A percentile compares a stretch with the other conserved stretches of the same genome.
phyloP scores from a whole-genome alignment of 768 basidiomycete species.

The Dendrothele bispora region DNA sequence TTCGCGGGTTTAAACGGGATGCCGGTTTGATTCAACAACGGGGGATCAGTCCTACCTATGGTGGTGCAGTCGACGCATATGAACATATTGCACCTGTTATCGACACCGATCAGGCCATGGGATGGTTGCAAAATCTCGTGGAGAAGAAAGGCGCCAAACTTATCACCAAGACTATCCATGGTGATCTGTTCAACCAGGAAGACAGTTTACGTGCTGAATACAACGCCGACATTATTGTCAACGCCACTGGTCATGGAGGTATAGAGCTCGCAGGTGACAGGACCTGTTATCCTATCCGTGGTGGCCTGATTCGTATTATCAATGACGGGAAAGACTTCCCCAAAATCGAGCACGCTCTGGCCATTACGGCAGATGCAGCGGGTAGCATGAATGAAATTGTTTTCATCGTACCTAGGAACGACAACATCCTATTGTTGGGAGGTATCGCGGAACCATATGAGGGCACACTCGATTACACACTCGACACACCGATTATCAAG shows the following conservation, averaged over 20 bases:
- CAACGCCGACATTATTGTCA: constrained; percentile 30
- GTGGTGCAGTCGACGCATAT: constrained; percentile 35
- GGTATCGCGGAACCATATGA: constrained; percentile 26
- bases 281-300: constrained; percentile 35
- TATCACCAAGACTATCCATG: constrained; percentile 27
- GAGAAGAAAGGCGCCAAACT: constrained; percentile 27
- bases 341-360: constrained; percentile 29
- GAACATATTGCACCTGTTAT: constrained; percentile 32
- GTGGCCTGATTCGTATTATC: constrained; percentile 34
- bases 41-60: constrained; percentile 23
- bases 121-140: constrained; percentile 27
- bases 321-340: constrained; percentile 36
- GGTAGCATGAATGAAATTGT: constrained; percentile 34
- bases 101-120: constrained; percentile 36
- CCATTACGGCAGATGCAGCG: no score
- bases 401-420: constrained; percentile 37
- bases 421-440: constrained; percentile 33
- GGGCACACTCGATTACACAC: constrained; percentile 21
- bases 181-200: constrained; percentile 29
- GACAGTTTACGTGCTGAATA: constrained; percentile 23
- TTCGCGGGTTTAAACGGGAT: constrained; percentile 22
- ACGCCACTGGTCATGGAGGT: constrained; percentile 34
- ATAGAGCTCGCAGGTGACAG: constrained; percentile 32
- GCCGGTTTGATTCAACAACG: constrained; percentile 22
- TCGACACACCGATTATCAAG: constrained; percentile 26